phyloP scores from a whole-genome alignment of 2,329 filamentous ascomycete species.

The Neocatenulostroma microsporum region DNA sequence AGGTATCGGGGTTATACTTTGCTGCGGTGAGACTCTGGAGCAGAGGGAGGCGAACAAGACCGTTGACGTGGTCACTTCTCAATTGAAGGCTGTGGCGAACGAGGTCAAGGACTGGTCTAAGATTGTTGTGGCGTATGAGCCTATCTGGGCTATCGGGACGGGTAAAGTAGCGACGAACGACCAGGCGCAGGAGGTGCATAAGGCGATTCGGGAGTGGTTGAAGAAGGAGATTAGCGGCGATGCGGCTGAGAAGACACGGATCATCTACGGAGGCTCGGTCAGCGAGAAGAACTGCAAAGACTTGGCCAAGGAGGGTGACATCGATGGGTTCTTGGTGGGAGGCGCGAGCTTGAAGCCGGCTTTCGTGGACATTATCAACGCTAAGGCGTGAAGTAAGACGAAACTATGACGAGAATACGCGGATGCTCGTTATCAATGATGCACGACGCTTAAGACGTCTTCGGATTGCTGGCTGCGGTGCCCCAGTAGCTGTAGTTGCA shows the following conservation, averaged over 20 bases:
- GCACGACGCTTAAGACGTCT: too few relatives aligned
- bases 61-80: constrained; percentile 72
- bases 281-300: constrained; percentile 98
- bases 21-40: constrained; percentile 92
- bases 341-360: constrained; percentile 95
- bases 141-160: constrained; percentile 90
- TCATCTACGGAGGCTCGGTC: constrained; percentile 95
- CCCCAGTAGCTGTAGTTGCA: too few relatives aligned
- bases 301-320: constrained; percentile 83
- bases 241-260: constrained; percentile 77
- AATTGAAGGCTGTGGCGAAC: constrained; percentile 76
- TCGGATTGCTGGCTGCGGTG: too few relatives aligned
- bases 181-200: constrained; percentile 92
- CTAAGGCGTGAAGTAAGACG: too few relatives aligned
- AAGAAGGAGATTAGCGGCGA: constrained; percentile 63
- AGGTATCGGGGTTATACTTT: constrained; percentile 86
- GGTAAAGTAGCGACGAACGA: constrained; percentile 84
- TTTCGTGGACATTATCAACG: constrained; percentile 67
- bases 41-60: constrained; percentile 82
- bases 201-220: constrained; percentile 84
- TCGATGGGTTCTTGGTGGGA: constrained; percentile 96
- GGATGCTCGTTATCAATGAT: too few relatives aligned
- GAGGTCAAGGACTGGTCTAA: constrained; percentile 81
- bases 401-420: too few relatives aligned
- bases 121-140: constrained; percentile 96